These are phyloP conservation scores for Arctium minus DNA, from an alignment of 129 eudicot genomes.

Conservation along the genomic window DNA sequence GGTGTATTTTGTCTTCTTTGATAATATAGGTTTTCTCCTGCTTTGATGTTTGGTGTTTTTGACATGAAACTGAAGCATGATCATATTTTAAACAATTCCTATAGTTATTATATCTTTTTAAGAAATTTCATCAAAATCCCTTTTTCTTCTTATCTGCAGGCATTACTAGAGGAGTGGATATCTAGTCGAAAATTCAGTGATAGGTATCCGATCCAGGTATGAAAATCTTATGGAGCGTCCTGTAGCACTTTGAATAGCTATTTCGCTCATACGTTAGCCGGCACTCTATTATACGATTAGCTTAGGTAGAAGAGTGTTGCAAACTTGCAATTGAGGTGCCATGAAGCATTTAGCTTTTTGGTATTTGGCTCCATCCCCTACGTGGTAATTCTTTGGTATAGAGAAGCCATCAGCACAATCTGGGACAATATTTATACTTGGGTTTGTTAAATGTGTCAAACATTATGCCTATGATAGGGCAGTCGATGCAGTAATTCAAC, in stretches of 20 bases:
- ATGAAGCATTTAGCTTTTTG: no score
- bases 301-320: no score
- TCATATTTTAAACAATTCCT: not conserved
- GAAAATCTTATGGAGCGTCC: not conserved
- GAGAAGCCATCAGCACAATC: no score
- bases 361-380: no score
- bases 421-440: no score
- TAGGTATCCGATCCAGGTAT: slow-evolving; percentile 68
- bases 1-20: not conserved
- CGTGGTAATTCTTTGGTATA: no score
- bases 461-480: no score
- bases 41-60: not conserved
- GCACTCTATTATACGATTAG: not conserved
- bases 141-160: slow-evolving; percentile 46
- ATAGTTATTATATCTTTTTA: not conserved
- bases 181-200: slow-evolving; percentile 73
- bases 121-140: not conserved
- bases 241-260: not conserved
- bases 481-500: no score
- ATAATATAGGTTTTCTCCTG: not conserved
- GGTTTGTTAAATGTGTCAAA: no score
- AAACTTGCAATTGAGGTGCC: no score
- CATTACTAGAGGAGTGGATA: slow-evolving; percentile 95
- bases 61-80: not conserved
- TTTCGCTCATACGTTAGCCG: not conserved